phyloP scores from a whole-genome alignment of 2,329 filamentous ascomycete species.

The Calonectria montana region DNA sequence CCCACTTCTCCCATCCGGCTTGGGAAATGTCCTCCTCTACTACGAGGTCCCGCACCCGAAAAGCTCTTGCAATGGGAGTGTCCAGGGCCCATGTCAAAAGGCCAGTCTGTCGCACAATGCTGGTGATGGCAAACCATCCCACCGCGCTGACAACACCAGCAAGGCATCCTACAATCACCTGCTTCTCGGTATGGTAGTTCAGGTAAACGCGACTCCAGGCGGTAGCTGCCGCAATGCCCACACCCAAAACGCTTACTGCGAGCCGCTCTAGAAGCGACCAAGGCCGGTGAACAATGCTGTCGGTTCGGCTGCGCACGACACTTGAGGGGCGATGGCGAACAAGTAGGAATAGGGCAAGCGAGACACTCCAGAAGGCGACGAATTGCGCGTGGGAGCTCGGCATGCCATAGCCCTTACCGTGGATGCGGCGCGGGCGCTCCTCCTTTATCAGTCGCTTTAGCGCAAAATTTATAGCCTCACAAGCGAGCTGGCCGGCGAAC shows the following conservation, averaged over 20 bases:
- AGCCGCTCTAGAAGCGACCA: conserved; percentile 72
- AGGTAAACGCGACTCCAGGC: conserved; percentile 89
- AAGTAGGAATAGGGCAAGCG: conserved; percentile 85
- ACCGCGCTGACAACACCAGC: conserved; percentile 79
- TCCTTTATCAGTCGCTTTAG: conserved; percentile 94
- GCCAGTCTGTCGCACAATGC: conserved; percentile 73
- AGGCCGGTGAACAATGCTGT: conserved; percentile 50
- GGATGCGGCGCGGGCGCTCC: conserved; percentile 83
- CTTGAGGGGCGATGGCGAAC: conserved; percentile 76
- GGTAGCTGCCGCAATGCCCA: conserved; percentile 73
- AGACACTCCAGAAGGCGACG: conserved; percentile 89
- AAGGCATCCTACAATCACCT: conserved; percentile 83
- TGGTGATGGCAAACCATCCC: conserved; percentile 82
- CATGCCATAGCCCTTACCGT: conserved; percentile 98
- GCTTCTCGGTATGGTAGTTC: conserved; percentile 88
- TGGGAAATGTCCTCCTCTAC: conserved; percentile 90
- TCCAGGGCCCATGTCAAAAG: conserved; percentile 80
- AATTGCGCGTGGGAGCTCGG: conserved; percentile 95
- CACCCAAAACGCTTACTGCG: conserved; percentile 63
- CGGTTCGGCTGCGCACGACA: conserved; percentile 13
- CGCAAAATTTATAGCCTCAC: conserved; percentile 89
- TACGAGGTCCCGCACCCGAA: conserved; percentile 85
- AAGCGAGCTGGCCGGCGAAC: conserved; percentile 91
- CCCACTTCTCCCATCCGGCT: conserved; percentile 95
- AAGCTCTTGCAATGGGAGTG: conserved; percentile 69